phyloP scores from a whole-genome alignment of 805 yeast genomes.

The Myxozyma udenii region DNA sequence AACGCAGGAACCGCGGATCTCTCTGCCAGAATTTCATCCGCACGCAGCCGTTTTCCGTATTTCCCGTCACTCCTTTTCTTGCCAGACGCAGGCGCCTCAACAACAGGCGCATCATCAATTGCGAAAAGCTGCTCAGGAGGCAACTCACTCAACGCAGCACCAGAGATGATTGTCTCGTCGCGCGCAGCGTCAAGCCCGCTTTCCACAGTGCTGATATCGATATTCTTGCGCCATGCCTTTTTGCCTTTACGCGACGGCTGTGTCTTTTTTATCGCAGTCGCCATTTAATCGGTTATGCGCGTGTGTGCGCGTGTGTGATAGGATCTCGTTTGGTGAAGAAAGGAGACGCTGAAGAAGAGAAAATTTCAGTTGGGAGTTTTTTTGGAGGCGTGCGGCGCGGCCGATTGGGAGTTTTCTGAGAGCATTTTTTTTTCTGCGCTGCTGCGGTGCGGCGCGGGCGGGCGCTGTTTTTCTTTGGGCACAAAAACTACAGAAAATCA shows the following conservation, averaged over 20 bases:
- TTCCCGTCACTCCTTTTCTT: slow-evolving; percentile 2
- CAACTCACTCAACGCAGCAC: slow-evolving; percentile 12
- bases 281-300: too few relatives aligned
- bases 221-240: slow-evolving; percentile 88
- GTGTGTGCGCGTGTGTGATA: too few relatives aligned
- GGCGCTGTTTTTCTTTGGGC: too few relatives aligned
- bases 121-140: slow-evolving; percentile 19
- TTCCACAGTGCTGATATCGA: slow-evolving; percentile 79
- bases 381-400: too few relatives aligned
- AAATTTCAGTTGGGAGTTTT: too few relatives aligned
- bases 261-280: not conserved
- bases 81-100: slow-evolving; percentile 5
- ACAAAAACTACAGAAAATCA: too few relatives aligned
- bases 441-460: too few relatives aligned
- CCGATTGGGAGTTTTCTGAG: too few relatives aligned
- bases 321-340: too few relatives aligned
- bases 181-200: slow-evolving; percentile 63
- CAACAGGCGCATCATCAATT: slow-evolving; percentile 11
- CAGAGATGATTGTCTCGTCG: slow-evolving; percentile 48
- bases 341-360: too few relatives aligned
- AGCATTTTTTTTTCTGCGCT: too few relatives aligned
- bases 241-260: slow-evolving; percentile 91
- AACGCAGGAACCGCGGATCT: slow-evolving; percentile 76
- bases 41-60: slow-evolving; percentile 42
- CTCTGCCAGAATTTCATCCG: slow-evolving; percentile 68